Conservation (phyloP, 2,329 filamentous ascomycete species). For the Geoglossum cookeanum region DNA sequence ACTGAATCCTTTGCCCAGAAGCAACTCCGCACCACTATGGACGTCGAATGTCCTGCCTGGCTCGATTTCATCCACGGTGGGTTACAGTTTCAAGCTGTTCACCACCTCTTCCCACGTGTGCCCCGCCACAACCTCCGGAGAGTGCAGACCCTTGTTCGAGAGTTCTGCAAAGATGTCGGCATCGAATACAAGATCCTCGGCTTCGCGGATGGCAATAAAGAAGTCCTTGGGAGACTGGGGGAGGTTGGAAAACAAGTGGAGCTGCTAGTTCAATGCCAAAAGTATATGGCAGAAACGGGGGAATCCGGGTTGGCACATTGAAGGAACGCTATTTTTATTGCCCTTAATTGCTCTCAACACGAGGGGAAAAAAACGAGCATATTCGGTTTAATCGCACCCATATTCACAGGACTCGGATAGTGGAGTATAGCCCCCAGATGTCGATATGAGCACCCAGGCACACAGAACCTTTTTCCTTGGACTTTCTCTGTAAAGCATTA, state of each 20-base stretch:
- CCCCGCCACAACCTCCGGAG: conserved; percentile 47
- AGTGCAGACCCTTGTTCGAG: conserved; percentile 38
- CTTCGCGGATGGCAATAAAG: conserved; percentile 43
- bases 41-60: conserved; percentile 53
- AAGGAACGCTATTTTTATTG: neutral
- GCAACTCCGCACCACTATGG: conserved; percentile 54
- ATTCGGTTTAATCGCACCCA: neutral
- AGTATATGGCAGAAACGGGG: neutral
- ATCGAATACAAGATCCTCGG: conserved; percentile 43
- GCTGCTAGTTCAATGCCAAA: conserved; percentile 35
- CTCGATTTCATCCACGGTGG: conserved; percentile 55
- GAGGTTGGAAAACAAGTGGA: conserved; percentile 43
- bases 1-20: conserved; percentile 49
- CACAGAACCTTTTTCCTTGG: too few species aligned
- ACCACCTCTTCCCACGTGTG: conserved; percentile 50
- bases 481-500: too few species aligned
- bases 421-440: too few species aligned
- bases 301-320: neutral
- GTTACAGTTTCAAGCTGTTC: conserved; percentile 52
- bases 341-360: neutral
- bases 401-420: neutral
- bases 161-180: conserved; percentile 44
- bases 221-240: conserved; percentile 32
- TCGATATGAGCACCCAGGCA: too few species aligned
- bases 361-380: neutral